A percentile compares a stretch with the other conserved stretches of the same genome.
These are phyloP conservation scores for Samsoniella hepiali DNA, from an alignment of 2,329 filamentous ascomycete species.

Conservation along the genomic window DNA sequence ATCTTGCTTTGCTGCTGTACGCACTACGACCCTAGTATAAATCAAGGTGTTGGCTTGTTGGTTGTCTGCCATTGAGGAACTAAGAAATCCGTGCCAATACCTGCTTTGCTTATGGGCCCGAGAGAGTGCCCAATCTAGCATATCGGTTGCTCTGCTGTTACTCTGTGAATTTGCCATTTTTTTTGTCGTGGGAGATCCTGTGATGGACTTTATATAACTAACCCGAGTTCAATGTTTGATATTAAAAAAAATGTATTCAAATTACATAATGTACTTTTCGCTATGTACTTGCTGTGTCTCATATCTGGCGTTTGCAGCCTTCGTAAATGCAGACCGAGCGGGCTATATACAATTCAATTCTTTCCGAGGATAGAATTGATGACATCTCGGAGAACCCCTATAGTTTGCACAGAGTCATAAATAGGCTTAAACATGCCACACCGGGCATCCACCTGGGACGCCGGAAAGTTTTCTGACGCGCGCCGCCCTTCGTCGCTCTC, in stretches of 20 bases:
- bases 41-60: too few relatives aligned
- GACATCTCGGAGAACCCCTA: not conserved
- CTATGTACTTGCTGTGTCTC: not conserved
- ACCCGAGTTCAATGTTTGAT: too few relatives aligned
- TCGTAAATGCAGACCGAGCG: not conserved
- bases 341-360: not conserved
- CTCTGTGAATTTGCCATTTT: not conserved
- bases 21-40: too few relatives aligned
- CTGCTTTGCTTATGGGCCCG: not conserved
- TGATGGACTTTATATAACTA: too few relatives aligned
- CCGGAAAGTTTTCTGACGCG: not conserved
- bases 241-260: not conserved
- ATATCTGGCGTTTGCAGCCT: not conserved
- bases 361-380: not conserved
- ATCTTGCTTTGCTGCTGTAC: not conserved
- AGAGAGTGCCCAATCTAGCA: not conserved
- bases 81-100: too few relatives aligned
- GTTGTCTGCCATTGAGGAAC: not conserved
- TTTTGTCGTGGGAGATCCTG: too few relatives aligned
- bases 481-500: not conserved
- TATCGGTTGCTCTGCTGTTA: not conserved
- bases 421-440: conserved; percentile 17
- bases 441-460: conserved; percentile 20
- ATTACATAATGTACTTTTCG: not conserved
- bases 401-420: not conserved